Evolutionary conservation across 1,284 basidiomycete genomes (phyloP), one percentile per base, ranked within the genome.

Genomic region (Puccinia brachypodii): DNA sequence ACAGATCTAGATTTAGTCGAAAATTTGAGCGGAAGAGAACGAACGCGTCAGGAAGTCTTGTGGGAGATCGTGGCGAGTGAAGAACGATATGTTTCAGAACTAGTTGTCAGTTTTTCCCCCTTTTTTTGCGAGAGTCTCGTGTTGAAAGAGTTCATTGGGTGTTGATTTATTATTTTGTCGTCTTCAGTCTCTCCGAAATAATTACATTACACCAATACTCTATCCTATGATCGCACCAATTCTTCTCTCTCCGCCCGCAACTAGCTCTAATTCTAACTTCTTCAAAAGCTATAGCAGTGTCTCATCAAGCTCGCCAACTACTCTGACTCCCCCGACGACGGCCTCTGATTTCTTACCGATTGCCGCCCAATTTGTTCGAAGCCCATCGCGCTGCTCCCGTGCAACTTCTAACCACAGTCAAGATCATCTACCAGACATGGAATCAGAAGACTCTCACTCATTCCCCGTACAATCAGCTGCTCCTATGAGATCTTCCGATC

Each of bases 1-100:
- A 95, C 95, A 9, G 94, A 97, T 86, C 93, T 94, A 82, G 96
- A 99, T 86, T 90, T 99, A 42, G 94, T 98, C 9, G 92, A 92
- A 60, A 96, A 99, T 85, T 89, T 99, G 28, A 94, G 95, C 28
- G 92, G 94, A 31, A 90, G 95, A 81, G 96, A 99, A 86, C 91
- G 96, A 75, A 98, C 95, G 40, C 90, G 96, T 74, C 96, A 98
- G 87, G 96, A 99, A 88, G 96, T 98, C 2, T 87, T 99, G 44
- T 84, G 95, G 90, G 96, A 99, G 88, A 98, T 99, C 84, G 96
- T 99, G 68, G 93, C 94, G 56, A 95, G 94, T 84, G 96, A 98
- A 87, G 96, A 98, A 87, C 90, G 95, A 93, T 95, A 85, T 85
- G 89, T 89, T 40, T 74, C 40, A 19, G 69, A 79, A 50, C 44